These are phyloP conservation scores for Lachnellula arida DNA, from an alignment of 2,329 filamentous ascomycete genomes.

Conservation along the genomic window DNA sequence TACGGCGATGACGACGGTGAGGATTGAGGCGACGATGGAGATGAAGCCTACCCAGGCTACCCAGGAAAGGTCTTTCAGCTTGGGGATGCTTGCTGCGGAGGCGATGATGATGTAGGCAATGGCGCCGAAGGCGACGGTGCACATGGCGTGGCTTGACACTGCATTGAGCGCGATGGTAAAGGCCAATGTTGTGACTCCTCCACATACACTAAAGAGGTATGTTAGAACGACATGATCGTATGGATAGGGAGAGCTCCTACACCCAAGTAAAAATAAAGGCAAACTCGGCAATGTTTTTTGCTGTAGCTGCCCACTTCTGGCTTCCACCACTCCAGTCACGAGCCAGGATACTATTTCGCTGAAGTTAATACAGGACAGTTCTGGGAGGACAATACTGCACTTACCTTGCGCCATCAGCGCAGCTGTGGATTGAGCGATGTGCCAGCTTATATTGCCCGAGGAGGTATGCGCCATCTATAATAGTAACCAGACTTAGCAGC, in stretches of 20 bases:
- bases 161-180: not conserved
- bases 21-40: not conserved
- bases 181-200: not conserved
- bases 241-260: too few species aligned
- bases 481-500: not conserved
- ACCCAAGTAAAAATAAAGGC: not conserved
- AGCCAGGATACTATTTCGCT: not conserved
- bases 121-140: not conserved
- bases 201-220: not conserved
- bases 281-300: not conserved
- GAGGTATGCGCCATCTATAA: not conserved
- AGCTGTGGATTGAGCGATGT: not conserved
- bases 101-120: not conserved
- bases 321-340: not conserved
- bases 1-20: not conserved
- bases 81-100: not conserved
- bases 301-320: not conserved
- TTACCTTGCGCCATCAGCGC: not conserved
- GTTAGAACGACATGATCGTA: too few species aligned
- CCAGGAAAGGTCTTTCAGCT: not conserved
- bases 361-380: not conserved
- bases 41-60: not conserved
- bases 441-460: not conserved
- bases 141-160: not conserved
- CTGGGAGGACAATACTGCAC: not conserved